phyloP scores from a whole-genome alignment of 345 rosid genomes.

The Lenwebbia sp. region DNA sequence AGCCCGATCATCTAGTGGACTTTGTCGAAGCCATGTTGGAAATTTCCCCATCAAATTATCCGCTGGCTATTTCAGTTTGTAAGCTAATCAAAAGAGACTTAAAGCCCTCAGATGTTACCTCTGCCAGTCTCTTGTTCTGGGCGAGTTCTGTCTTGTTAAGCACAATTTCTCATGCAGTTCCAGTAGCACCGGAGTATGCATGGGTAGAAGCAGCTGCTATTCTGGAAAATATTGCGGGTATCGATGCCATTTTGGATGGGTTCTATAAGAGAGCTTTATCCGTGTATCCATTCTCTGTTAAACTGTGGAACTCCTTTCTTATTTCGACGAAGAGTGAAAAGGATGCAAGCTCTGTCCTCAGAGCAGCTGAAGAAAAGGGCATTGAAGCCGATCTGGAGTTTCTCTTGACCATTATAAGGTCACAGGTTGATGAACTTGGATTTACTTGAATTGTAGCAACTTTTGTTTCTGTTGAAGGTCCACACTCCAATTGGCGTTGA shows the following conservation, averaged over 20 bases:
- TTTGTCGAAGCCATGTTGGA: conserved; percentile 70
- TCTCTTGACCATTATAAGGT: neutral
- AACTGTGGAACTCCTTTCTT: conserved; percentile 33
- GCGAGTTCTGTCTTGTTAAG: conserved; percentile 42
- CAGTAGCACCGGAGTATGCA: conserved; percentile 64
- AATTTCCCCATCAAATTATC: conserved; percentile 59
- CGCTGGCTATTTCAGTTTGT: conserved; percentile 47
- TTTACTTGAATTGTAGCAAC: neutral
- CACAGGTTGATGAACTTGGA: neutral
- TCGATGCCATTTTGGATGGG: conserved; percentile 26
- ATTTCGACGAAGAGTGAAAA: conserved; percentile 9
- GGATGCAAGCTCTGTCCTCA: conserved; percentile 17
- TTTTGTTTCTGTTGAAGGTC: neutral
- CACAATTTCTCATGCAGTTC: conserved; percentile 54
- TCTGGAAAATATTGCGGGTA: conserved; percentile 25
- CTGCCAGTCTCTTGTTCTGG: conserved; percentile 58
- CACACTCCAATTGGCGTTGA: neutral
- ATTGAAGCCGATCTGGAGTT: conserved; percentile 18
- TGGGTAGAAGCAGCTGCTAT: conserved; percentile 71
- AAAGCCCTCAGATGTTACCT: conserved; percentile 1
- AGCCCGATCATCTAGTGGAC: conserved; percentile 60
- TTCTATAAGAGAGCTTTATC: conserved; percentile 58
- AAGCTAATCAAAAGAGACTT: conserved; percentile 29
- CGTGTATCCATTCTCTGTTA: conserved; percentile 58
- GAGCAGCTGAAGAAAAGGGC: conserved; percentile 56